These are phyloP conservation scores for Tylopilus sp. DNA, from an alignment of 768 basidiomycete genomes.

Conservation along the genomic window DNA sequence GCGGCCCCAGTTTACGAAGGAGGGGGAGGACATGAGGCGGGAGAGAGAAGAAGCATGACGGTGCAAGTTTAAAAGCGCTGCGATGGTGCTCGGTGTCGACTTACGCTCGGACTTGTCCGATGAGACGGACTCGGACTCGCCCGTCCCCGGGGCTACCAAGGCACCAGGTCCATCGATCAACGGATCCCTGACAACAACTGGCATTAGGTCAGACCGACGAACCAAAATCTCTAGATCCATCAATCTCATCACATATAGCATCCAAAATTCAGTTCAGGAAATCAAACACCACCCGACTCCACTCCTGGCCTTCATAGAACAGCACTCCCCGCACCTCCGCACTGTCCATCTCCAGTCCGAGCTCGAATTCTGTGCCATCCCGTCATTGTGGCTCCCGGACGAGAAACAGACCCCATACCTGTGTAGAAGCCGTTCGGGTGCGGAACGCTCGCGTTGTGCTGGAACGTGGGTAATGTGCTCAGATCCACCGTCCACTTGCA, in stretches of 20 bases:
- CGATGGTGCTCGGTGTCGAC: background rate
- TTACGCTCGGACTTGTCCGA: constrained; percentile 4
- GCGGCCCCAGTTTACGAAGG: constrained; percentile 84
- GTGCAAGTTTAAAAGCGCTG: background rate
- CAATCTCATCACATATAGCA: background rate
- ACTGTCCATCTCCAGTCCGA: constrained; percentile 80
- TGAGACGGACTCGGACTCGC: background rate
- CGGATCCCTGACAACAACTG: constrained; percentile 1
- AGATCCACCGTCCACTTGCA: constrained; percentile 90
- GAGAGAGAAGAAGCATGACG: background rate
- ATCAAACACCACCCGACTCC: constrained; percentile 71
- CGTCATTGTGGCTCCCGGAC: no score
- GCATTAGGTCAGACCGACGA: constrained; percentile 1
- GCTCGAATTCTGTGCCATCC: constrained; percentile 63
- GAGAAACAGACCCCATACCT: no score
- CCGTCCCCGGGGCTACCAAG: constrained; percentile 2
- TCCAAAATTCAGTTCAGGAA: constrained; percentile 34
- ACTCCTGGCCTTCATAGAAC: constrained; percentile 71
- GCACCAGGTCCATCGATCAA: constrained; percentile 4
- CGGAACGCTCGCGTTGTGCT: constrained; percentile 59
- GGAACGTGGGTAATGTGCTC: constrained; percentile 73
- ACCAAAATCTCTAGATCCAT: constrained; percentile 1
- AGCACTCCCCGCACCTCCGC: constrained; percentile 83
- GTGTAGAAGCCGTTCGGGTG: constrained; percentile 72
- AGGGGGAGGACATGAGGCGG: constrained; percentile 23